Conservation (phyloP, 2,329 filamentous ascomycete species). For the Dactylonectria macrodidyma region DNA sequence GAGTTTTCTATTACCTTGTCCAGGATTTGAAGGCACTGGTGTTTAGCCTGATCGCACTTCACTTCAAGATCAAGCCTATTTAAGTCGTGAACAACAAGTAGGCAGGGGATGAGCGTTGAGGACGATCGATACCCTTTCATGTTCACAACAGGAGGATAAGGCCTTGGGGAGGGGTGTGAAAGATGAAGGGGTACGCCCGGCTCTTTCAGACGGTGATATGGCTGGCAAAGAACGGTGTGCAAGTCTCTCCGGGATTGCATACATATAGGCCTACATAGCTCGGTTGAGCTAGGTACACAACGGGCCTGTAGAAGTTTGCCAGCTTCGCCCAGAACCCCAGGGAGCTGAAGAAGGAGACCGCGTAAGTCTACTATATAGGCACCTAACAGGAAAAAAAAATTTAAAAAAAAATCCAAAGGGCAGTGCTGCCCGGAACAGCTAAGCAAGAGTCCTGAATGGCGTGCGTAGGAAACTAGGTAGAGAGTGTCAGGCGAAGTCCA, state of each 20-base stretch:
- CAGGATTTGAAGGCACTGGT: conserved; percentile 97
- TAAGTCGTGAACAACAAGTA: conserved; percentile 52
- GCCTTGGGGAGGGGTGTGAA: neutral
- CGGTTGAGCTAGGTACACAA: neutral
- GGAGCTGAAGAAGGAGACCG: neutral
- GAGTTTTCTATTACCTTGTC: conserved; percentile 98
- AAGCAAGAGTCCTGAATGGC: conserved; percentile 13
- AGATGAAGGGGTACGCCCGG: conserved; percentile 6
- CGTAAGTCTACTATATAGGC: neutral
- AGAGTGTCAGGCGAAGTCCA: conserved; percentile 13
- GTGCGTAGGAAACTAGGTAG: conserved; percentile 8
- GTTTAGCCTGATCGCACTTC: conserved; percentile 94
- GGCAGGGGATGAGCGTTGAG: conserved; percentile 20
- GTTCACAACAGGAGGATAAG: conserved; percentile 8
- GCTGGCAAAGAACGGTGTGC: conserved; percentile 28
- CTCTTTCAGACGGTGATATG: conserved; percentile 12
- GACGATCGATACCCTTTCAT: conserved; percentile 39
- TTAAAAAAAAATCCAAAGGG: neutral
- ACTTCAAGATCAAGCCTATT: conserved; percentile 95
- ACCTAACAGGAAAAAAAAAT: neutral
- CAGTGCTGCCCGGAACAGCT: conserved; percentile 1
- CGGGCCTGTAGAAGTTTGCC: neutral
- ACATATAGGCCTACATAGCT: conserved; percentile 13
- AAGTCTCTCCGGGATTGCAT: conserved; percentile 15
- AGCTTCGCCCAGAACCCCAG: conserved; percentile 6